Percentiles rank a stretch among this genome's conserved stretches.
These are phyloP conservation scores for Plasmodium coatneyi DNA, from an alignment of 169 alveolate genomes.

Conservation along the genomic window DNA sequence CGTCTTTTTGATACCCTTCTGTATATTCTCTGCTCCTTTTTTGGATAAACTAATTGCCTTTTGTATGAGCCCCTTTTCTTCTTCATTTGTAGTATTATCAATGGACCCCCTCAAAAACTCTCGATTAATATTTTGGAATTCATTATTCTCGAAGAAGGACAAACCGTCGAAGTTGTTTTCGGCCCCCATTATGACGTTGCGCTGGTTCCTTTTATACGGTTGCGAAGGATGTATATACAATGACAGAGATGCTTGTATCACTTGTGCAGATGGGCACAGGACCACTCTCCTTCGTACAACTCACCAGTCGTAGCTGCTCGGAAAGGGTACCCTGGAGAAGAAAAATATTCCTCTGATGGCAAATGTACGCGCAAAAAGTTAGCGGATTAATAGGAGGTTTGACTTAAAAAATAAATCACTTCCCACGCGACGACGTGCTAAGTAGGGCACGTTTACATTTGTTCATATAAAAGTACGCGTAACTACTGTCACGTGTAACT, in stretches of 20 bases:
- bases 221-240: neutral
- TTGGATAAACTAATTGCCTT: constrained; percentile 62
- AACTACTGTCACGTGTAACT: neutral
- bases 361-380: neutral
- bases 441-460: neutral
- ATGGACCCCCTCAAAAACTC: constrained; percentile 52
- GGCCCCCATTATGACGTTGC: constrained; percentile 10
- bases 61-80: constrained; percentile 43
- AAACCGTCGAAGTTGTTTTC: constrained; percentile 54
- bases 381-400: neutral
- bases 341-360: neutral
- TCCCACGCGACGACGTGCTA: neutral
- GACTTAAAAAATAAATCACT: neutral
- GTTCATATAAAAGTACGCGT: neutral
- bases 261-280: neutral
- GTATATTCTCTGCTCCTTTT: constrained; percentile 67
- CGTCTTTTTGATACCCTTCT: constrained; percentile 55
- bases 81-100: constrained; percentile 28
- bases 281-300: neutral
- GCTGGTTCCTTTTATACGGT: neutral
- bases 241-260: neutral
- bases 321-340: neutral
- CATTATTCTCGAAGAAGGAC: constrained; percentile 59
- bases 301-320: neutral
- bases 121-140: constrained; percentile 25